Percentiles rank a stretch among this genome's conserved stretches.
These are phyloP conservation scores for Corrigiola litoralis DNA, from an alignment of 179 eudicot genomes.

Conservation along the genomic window DNA sequence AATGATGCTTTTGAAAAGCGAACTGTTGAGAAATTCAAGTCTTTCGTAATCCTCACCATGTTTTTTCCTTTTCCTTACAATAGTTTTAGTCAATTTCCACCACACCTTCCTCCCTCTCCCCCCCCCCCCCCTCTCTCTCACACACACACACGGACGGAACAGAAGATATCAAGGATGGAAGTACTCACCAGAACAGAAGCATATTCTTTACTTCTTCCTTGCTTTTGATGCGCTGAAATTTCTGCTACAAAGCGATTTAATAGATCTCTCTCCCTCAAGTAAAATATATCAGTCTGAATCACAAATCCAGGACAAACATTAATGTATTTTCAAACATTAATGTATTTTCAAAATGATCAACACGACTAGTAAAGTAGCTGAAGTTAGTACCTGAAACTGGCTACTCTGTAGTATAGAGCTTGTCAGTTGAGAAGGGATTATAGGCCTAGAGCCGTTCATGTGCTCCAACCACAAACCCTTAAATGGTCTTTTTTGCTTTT, in stretches of 20 bases:
- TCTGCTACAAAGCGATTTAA: conserved; percentile 68
- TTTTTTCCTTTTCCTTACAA: no score
- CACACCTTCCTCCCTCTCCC: no score
- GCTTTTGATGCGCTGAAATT: conserved; percentile 58
- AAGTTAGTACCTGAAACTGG: conserved; percentile 61
- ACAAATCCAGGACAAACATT: conserved; percentile 9
- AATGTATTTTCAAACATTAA: conserved; percentile 5
- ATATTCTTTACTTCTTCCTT: conserved; percentile 70
- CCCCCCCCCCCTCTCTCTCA: no score
- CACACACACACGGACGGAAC: not conserved
- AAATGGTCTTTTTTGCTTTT: conserved; percentile 62
- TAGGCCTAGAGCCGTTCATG: conserved; percentile 67
- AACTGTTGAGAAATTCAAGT: no score
- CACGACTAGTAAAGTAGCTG: not conserved
- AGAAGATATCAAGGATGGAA: not conserved
- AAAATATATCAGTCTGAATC: conserved; percentile 70
- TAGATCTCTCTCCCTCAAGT: conserved; percentile 85
- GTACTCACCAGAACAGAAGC: conserved; percentile 62
- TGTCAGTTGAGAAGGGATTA: conserved; percentile 55
- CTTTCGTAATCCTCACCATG: no score
- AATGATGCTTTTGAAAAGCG: no score
- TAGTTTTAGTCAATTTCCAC: no score
- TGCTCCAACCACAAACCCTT: conserved; percentile 90
- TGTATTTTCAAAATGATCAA: conserved; percentile 1
- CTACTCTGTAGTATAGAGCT: conserved; percentile 47